A percentile compares a stretch with the other conserved stretches of the same genome.
Evolutionary conservation across 2,329 filamentous ascomycete species (phyloP).

Genomic region (Trichoderma oligosporum): DNA sequence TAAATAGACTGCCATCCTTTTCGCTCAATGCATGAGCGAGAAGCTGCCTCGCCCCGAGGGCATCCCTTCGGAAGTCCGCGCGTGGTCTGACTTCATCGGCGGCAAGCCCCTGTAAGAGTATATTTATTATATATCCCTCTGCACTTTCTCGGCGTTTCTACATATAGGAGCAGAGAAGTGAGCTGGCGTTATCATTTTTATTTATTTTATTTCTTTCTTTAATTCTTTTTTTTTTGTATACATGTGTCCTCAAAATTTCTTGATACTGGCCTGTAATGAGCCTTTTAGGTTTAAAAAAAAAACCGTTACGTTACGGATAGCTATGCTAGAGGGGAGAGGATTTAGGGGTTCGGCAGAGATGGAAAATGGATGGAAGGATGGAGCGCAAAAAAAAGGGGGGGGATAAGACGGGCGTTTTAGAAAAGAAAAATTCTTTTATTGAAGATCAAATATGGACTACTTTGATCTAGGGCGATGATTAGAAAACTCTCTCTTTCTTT

Average conservation of each 20-base stretch:
- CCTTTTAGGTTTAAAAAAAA: neutral
- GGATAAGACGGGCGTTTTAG: neutral
- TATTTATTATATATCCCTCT: constrained; percentile 24
- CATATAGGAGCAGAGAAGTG: constrained; percentile 12
- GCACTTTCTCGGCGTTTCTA: constrained; percentile 13
- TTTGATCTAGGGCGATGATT: no score
- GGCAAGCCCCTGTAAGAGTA: constrained; percentile 76
- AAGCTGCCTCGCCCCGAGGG: constrained; percentile 87
- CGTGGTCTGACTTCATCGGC: constrained; percentile 94
- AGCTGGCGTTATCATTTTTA: constrained; percentile 13
- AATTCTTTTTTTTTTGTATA: constrained; percentile 8
- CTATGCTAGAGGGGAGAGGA: neutral
- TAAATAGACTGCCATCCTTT: constrained; percentile 82
- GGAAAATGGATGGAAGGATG: neutral
- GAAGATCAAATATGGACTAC: neutral
- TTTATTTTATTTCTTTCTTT: no score
- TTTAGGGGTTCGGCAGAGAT: no score
- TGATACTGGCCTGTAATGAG: constrained; percentile 7
- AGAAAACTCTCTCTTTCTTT: no score
- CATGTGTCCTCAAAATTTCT: neutral
- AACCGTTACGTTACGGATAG: neutral
- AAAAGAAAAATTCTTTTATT: neutral
- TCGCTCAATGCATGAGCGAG: constrained; percentile 94
- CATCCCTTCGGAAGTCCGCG: constrained; percentile 84
- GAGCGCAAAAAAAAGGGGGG: neutral